These are phyloP conservation scores for Passiflora organensis DNA, from an alignment of 345 rosid genomes.

Conservation along the genomic window DNA sequence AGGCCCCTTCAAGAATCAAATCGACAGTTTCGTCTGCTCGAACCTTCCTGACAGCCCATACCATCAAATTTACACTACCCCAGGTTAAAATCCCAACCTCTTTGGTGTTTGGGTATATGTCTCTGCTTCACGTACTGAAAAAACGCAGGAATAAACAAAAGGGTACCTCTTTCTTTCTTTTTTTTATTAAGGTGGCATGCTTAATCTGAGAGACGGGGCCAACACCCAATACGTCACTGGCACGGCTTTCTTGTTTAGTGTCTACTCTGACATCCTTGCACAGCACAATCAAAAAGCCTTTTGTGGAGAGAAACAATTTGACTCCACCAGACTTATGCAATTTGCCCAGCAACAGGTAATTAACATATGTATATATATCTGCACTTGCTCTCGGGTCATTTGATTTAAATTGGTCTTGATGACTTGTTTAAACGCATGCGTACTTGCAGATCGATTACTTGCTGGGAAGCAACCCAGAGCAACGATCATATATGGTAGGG, in stretches of 20 bases:
- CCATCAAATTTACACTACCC: slow-evolving; percentile 49
- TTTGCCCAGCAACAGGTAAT: slow-evolving; percentile 67
- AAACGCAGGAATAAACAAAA: too few species aligned
- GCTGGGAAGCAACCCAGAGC: slow-evolving; percentile 65
- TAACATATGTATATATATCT: not conserved
- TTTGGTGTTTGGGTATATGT: not conserved
- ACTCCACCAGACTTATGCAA: slow-evolving; percentile 37
- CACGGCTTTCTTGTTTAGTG: slow-evolving; percentile 47
- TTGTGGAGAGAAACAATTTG: slow-evolving; percentile 54
- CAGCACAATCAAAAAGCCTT: slow-evolving; percentile 36
- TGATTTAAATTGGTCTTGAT: too few species aligned
- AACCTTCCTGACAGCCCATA: slow-evolving; percentile 66
- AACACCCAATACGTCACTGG: slow-evolving; percentile 73
- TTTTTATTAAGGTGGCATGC: slow-evolving; percentile 68
- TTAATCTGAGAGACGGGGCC: slow-evolving; percentile 84
- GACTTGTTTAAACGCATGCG: too few species aligned
- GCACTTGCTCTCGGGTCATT: not conserved
- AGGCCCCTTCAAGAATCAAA: slow-evolving; percentile 44
- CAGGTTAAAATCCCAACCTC: slow-evolving; percentile 34
- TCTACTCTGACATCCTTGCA: slow-evolving; percentile 50
- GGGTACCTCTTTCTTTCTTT: too few species aligned
- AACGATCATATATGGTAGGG: slow-evolving; percentile 90
- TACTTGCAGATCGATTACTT: slow-evolving; percentile 85
- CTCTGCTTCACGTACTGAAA: not conserved
- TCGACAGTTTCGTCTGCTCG: slow-evolving; percentile 75